Base-by-base conservation (phyloP, 129 eudicot genomes). In the Ambrosia artemisiifolia region DNA sequence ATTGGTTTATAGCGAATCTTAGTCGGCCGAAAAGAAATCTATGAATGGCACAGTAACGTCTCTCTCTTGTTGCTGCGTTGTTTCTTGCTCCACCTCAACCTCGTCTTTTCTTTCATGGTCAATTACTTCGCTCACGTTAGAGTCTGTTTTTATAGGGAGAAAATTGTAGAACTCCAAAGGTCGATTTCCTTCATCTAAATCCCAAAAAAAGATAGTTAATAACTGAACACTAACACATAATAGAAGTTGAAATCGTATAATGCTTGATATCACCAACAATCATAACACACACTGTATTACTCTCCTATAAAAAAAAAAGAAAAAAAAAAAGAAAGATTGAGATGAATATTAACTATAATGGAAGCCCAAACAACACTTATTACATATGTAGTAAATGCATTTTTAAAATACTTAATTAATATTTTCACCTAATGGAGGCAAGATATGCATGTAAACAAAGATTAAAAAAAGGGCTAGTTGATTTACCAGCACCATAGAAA, bases 81-180 rank as follows among this genome's bases (percentile, higher is more conserved):
- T 44, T 35, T 77, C 84, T 50, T 86, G 92, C 60, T 83, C 89
- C 57, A 83, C 87, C 61, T 83, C 85, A 6, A 64, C 62, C 40
- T 78, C 84, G 9, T 63, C 81, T 57, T 60, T 81, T 78, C 64
- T 84, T 54, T 55, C 47, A 6, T 80, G 78, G 70, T 89, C 85
- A 14, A 84, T 86, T 42, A 89, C 96, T 80, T 87, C 96, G 35
- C 92, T 89, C 63, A 64, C 32, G 49, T 75, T 75, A 3, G 96
- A 89, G 67, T 86, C 92, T 0, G 90, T 78, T 73, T 87, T 86
- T 63, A 89, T 86, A 47, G 85, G 92, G 44, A 89, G 88, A 80
- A 89, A 89, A 60, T 89, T 80, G 70, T 89, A 88, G 70, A 79
- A 88, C 81, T 88, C 95, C 79, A 82, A 83, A 13, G 57, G 54